Percentiles rank a stretch among this genome's conserved stretches.
These are phyloP conservation scores for Boletus tylopilopsis DNA, from an alignment of 768 basidiomycete species.

Conservation along the genomic window DNA sequence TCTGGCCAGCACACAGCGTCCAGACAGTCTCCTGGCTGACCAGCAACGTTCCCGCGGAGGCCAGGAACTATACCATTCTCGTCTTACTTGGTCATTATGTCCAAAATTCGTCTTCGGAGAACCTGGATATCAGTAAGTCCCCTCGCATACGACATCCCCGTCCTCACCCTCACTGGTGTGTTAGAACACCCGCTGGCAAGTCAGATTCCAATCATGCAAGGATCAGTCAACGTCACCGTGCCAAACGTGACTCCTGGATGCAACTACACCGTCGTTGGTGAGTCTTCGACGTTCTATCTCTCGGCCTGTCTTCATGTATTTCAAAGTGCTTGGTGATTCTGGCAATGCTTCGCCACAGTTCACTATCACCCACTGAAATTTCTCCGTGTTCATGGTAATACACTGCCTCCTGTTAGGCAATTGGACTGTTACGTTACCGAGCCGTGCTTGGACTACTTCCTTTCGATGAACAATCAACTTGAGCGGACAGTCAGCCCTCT, in stretches of 20 bases:
- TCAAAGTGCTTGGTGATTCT: conserved; percentile 62
- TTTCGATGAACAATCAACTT: conserved; percentile 3
- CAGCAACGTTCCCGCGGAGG: conserved; percentile 35
- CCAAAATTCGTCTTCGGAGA: conserved; percentile 39
- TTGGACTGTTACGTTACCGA: not conserved
- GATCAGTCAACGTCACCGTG: conserved; percentile 48
- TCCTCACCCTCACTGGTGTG: conserved; percentile 6
- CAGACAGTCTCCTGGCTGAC: conserved; percentile 44
- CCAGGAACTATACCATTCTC: conserved; percentile 33
- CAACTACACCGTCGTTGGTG: conserved; percentile 62
- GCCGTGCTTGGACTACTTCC: conserved; percentile 1
- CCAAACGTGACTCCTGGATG: conserved; percentile 41
- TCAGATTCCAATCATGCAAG: conserved; percentile 49
- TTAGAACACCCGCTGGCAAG: conserved; percentile 57
- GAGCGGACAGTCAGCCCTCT: not conserved
- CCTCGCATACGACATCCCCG: too few species aligned
- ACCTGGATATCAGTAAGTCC: conserved; percentile 46
- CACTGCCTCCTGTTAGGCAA: not conserved
- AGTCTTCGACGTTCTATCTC: conserved; percentile 27
- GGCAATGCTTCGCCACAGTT: conserved; percentile 60
- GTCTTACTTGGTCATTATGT: conserved; percentile 49
- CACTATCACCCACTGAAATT: conserved; percentile 37
- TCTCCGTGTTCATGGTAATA: not conserved
- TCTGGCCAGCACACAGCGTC: conserved; percentile 37
- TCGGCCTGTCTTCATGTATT: not conserved